These are phyloP conservation scores for Amoebophrya sp. DNA, from an alignment of 169 alveolate genomes.

Conservation along the genomic window DNA sequence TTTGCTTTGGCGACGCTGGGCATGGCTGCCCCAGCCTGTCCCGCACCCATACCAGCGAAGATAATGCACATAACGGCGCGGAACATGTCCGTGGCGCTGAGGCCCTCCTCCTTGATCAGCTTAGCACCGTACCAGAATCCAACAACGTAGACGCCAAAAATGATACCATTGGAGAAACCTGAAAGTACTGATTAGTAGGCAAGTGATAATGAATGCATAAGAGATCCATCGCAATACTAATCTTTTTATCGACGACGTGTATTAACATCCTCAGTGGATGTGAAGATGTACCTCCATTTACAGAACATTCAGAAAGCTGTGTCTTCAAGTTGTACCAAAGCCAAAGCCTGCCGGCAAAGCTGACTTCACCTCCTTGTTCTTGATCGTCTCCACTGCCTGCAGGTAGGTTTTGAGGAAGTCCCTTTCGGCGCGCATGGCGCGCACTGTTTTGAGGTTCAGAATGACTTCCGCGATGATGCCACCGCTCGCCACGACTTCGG, in stretches of 20 bases:
- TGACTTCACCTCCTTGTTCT: not conserved
- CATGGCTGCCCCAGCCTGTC: slow-evolving; percentile 27
- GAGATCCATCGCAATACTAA: too few relatives aligned
- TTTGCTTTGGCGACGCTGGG: slow-evolving; percentile 30
- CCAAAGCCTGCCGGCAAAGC: slow-evolving; percentile 5
- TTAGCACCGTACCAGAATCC: slow-evolving; percentile 29
- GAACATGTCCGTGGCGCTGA: not conserved
- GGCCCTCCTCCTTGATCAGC: slow-evolving; percentile 29
- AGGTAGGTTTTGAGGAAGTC: not conserved
- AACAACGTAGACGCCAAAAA: not conserved
- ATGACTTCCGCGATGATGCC: slow-evolving; percentile 22
- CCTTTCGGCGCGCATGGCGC: slow-evolving; percentile 27
- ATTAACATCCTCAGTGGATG: too few relatives aligned
- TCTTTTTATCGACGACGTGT: too few relatives aligned
- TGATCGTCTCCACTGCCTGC: not conserved
- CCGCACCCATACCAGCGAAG: slow-evolving; percentile 36
- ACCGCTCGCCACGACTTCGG: not conserved
- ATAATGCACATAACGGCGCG: slow-evolving; percentile 20
- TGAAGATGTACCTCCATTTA: too few relatives aligned
- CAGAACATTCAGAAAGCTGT: too few relatives aligned
- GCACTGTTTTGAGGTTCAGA: slow-evolving; percentile 28
- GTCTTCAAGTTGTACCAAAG: too few relatives aligned
- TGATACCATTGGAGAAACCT: slow-evolving; percentile 27
- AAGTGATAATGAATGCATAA: too few relatives aligned
- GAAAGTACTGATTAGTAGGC: too few relatives aligned